Evolutionary conservation across 2,329 filamentous ascomycete species (phyloP), one percentile per base, ranked within the genome.

Genomic region (Penicillium sp.): DNA sequence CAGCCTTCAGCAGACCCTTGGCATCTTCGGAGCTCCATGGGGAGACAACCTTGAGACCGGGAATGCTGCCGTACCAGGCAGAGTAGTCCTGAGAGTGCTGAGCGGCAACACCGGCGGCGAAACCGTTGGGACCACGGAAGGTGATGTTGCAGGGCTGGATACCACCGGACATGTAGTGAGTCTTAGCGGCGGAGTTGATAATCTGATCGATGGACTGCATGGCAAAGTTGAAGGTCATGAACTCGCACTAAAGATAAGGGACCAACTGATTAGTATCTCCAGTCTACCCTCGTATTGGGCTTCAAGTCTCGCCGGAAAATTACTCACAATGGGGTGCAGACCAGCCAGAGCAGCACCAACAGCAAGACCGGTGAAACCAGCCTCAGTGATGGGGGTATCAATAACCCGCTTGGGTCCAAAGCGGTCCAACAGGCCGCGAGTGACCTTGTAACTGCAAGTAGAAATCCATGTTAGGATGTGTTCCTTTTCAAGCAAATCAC

Each of bases 191-290:
- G 50, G 93, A 98, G 88, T 99, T 99, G 87, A 99, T 93, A 76
- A 99, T 91, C 79, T 99, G 95, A 78, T 99, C 95, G 79, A 99
- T 99, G 76, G 95, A 92, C 83, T 99, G 95, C 95, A 99, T 99
- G 78, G 95, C 93, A 77, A 98, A 98, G 87, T 99, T 99, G 88
- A 96, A 98, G 73, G 95, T 99, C 95, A 99, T 99, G 85, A 99
- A 99, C 83, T 99, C 95, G 86, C 90, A 95, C 91, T 95, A 62
- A 3, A 61, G 39, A 45, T 51, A 52, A 23, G 37, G 33, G 4
- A 53, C 45, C 25, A 45, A 46, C 61, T 57, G 59, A 63, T 48
- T 45, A 37, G 14, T 25, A 16, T 16, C 25, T 39, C 51, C 39
- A 16, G 42, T 29, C 16, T 14, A 8, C 29, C 21, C 29, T 27